Conservation (phyloP, 2,329 filamentous ascomycete genomes). For the Dryadomyces quercivorus region DNA sequence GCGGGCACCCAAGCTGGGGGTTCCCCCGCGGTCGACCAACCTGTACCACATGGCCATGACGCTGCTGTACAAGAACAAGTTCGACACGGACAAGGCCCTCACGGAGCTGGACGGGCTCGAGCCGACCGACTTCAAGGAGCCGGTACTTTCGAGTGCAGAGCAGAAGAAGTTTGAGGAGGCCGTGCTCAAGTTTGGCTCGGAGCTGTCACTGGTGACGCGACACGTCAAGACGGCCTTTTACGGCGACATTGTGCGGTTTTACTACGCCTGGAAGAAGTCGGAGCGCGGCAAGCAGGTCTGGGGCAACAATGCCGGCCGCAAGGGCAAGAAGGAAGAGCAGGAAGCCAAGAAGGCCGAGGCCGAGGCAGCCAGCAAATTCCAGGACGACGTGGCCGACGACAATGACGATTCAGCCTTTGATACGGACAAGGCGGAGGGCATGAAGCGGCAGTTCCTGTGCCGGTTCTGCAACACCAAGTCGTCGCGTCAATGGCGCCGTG, state of each 20-base stretch:
- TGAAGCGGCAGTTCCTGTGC: slow-evolving; percentile 79
- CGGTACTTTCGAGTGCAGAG: slow-evolving; percentile 64
- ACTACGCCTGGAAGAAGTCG: slow-evolving; percentile 98
- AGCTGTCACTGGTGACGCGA: slow-evolving; percentile 69
- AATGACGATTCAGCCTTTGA: slow-evolving; percentile 95
- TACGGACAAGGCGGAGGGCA: slow-evolving; percentile 64
- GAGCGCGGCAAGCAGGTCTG: slow-evolving; percentile 75
- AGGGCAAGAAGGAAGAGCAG: slow-evolving; percentile 78
- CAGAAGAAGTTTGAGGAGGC: slow-evolving; percentile 86
- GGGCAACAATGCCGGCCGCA: slow-evolving; percentile 77
- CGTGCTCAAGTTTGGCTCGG: slow-evolving; percentile 80
- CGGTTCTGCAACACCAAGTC: slow-evolving; percentile 77
- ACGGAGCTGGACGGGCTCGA: slow-evolving; percentile 56
- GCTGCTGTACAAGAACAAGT: slow-evolving; percentile 59
- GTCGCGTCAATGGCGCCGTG: slow-evolving; percentile 84
- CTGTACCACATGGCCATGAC: slow-evolving; percentile 74
- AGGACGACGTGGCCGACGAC: slow-evolving; percentile 87
- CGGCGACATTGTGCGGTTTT: slow-evolving; percentile 76
- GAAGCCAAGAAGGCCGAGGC: slow-evolving; percentile 65
- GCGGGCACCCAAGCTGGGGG: slow-evolving; percentile 53
- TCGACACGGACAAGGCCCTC: slow-evolving; percentile 58
- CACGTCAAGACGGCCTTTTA: slow-evolving; percentile 76
- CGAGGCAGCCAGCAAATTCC: slow-evolving; percentile 54
- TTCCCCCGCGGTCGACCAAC: slow-evolving; percentile 70
- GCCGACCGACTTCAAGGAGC: slow-evolving; percentile 68